These are phyloP conservation scores for Mycena rosella DNA, from an alignment of 768 basidiomycete genomes.

Conservation along the genomic window DNA sequence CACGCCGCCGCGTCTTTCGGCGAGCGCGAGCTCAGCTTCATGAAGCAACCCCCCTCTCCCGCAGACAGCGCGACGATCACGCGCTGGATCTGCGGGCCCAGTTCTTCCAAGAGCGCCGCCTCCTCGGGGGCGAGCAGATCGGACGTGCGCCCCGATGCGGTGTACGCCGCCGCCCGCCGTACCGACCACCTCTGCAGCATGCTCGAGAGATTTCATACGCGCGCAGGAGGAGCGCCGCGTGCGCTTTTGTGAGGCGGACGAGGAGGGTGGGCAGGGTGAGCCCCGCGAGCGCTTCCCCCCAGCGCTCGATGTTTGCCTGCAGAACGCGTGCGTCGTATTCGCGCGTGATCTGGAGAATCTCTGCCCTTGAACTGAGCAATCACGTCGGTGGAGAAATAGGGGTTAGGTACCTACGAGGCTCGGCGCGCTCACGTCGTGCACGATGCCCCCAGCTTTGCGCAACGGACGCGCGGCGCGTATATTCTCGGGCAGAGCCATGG, in stretches of 20 bases:
- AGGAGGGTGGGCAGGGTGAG: slow-evolving; percentile 24
- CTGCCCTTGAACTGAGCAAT: neutral
- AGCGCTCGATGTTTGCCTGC: slow-evolving; percentile 34
- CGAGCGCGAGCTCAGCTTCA: slow-evolving; percentile 36
- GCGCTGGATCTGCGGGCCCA: slow-evolving; percentile 19
- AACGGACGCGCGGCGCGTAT: too few species aligned
- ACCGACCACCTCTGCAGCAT: too few species aligned
- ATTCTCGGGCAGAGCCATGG: too few species aligned
- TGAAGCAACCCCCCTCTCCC: slow-evolving; percentile 23
- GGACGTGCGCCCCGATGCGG: neutral
- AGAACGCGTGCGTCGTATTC: slow-evolving; percentile 33
- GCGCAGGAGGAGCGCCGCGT: slow-evolving; percentile 19
- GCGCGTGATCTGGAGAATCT: slow-evolving; percentile 12
- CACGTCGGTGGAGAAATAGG: too few species aligned
- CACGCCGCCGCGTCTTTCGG: slow-evolving; percentile 38
- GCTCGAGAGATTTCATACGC: slow-evolving; percentile 29
- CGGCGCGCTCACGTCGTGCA: too few species aligned
- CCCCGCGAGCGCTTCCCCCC: slow-evolving; percentile 13
- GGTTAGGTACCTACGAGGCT: too few species aligned
- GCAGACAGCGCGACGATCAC: slow-evolving; percentile 20
- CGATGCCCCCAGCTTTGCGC: too few species aligned
- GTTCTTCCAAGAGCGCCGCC: neutral
- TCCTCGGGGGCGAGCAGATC: slow-evolving; percentile 6
- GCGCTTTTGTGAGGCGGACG: slow-evolving; percentile 20
- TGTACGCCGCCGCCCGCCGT: too few species aligned